A percentile compares a stretch with the other conserved stretches of the same genome.
Evolutionary conservation across 257 asterid genomes (phyloP).

Genomic region (Echium plantagineum): DNA sequence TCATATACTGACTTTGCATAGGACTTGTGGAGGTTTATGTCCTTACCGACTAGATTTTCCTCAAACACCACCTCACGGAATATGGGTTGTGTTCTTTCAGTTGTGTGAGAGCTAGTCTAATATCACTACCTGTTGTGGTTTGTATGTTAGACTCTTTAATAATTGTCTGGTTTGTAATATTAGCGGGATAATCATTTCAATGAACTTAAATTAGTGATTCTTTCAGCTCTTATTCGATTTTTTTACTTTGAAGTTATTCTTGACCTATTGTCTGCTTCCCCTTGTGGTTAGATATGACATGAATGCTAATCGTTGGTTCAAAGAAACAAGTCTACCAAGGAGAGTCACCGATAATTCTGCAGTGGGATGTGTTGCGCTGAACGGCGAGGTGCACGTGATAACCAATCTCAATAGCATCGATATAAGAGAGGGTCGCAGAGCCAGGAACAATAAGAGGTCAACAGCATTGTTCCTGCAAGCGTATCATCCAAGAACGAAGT

Average conservation of each 20-base stretch:
- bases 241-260: neutral
- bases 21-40: neutral
- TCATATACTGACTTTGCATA: too few species aligned
- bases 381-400: slow-evolving; percentile 62
- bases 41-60: neutral
- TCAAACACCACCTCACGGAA: too few species aligned
- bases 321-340: slow-evolving; percentile 59
- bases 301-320: slow-evolving; percentile 52
- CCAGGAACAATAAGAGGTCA: slow-evolving; percentile 52
- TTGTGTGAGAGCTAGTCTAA: too few species aligned
- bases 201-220: neutral
- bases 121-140: too few species aligned
- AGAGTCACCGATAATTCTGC: slow-evolving; percentile 38
- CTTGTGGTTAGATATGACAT: slow-evolving; percentile 39
- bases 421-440: slow-evolving; percentile 24
- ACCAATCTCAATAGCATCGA: slow-evolving; percentile 26
- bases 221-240: neutral
- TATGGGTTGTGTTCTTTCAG: too few species aligned
- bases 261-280: neutral
- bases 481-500: slow-evolving; percentile 54
- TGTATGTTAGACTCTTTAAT: too few species aligned
- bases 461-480: slow-evolving; percentile 48
- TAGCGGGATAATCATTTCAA: neutral
- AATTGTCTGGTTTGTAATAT: too few species aligned
- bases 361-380: slow-evolving; percentile 66